phyloP scores from a whole-genome alignment of 805 yeast genomes.

The Metschnikowia colocasiae region DNA sequence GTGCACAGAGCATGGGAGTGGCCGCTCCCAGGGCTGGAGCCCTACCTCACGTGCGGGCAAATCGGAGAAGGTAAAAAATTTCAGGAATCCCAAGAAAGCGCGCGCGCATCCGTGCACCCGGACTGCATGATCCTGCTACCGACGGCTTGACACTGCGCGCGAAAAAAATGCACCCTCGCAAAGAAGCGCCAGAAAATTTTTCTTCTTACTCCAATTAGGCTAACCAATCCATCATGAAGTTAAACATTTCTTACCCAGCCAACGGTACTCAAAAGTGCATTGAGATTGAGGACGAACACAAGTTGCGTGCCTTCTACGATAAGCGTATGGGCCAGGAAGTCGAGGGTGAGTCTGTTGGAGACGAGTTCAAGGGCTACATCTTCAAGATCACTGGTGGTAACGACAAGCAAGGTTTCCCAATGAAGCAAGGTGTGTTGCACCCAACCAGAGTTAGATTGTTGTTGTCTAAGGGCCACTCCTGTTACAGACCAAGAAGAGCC shows the following conservation, averaged over 20 bases:
- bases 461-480: constrained; percentile 89
- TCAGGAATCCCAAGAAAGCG: too few species aligned
- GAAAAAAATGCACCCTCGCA: constrained; percentile 14
- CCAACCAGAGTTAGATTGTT: constrained; percentile 99
- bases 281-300: constrained; percentile 99
- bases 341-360: constrained; percentile 97
- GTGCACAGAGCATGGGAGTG: neutral
- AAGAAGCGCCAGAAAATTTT: constrained; percentile 19
- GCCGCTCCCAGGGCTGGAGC: constrained; percentile 13
- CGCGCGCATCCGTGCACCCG: constrained; percentile 5
- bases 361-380: constrained; percentile 98
- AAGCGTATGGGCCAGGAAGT: constrained; percentile 99
- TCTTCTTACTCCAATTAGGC: constrained; percentile 26
- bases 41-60: constrained; percentile 15
- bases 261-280: constrained; percentile 99
- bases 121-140: constrained; percentile 8
- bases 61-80: neutral
- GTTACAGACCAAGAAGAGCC: constrained; percentile 99
- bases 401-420: constrained; percentile 99
- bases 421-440: constrained; percentile 99
- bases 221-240: constrained; percentile 52
- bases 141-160: constrained; percentile 6
- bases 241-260: constrained; percentile 99
- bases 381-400: constrained; percentile 99
- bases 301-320: constrained; percentile 96